phyloP scores from a whole-genome alignment of 768 basidiomycete genomes.

The Termitomyces sp. region DNA sequence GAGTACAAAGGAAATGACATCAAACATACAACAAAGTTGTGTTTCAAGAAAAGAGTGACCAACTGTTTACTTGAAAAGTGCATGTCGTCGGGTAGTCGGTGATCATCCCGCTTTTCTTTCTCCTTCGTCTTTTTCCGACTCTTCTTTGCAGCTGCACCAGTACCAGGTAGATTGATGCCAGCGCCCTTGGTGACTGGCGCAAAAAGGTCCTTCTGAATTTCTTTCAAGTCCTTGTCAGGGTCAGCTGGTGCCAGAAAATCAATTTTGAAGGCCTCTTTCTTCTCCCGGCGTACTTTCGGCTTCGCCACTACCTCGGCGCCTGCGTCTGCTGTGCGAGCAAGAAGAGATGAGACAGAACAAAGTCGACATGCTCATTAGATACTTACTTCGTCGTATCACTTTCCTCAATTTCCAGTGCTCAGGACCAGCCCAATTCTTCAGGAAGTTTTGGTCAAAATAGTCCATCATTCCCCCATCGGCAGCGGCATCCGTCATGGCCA shows the following conservation, averaged over 20 bases:
- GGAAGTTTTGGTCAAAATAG: constrained; percentile 83
- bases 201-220: constrained; percentile 67
- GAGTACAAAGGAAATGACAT: neutral
- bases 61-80: constrained; percentile 91
- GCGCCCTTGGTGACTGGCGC: constrained; percentile 67
- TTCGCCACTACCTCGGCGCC: constrained; percentile 42
- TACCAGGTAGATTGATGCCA: constrained; percentile 62
- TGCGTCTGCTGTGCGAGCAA: constrained; percentile 23
- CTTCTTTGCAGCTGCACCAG: constrained; percentile 35
- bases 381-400: constrained; percentile 71
- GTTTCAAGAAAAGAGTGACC: constrained; percentile 91
- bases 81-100: constrained; percentile 92
- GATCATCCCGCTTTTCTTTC: constrained; percentile 66
- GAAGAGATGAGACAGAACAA: neutral
- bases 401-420: constrained; percentile 96
- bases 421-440: constrained; percentile 98
- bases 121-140: constrained; percentile 44
- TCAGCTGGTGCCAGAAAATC: constrained; percentile 63
- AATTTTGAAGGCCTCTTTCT: constrained; percentile 81
- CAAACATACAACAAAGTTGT: constrained; percentile 81
- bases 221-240: constrained; percentile 54
- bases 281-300: constrained; percentile 48
- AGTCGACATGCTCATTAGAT: neutral
- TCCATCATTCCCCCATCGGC: constrained; percentile 61
- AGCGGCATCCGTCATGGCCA: constrained; percentile 74